A percentile compares a stretch with the other conserved stretches of the same genome.
These are phyloP conservation scores for Cystobasidium sp. DNA, from an alignment of 1,284 basidiomycete species.

Conservation along the genomic window DNA sequence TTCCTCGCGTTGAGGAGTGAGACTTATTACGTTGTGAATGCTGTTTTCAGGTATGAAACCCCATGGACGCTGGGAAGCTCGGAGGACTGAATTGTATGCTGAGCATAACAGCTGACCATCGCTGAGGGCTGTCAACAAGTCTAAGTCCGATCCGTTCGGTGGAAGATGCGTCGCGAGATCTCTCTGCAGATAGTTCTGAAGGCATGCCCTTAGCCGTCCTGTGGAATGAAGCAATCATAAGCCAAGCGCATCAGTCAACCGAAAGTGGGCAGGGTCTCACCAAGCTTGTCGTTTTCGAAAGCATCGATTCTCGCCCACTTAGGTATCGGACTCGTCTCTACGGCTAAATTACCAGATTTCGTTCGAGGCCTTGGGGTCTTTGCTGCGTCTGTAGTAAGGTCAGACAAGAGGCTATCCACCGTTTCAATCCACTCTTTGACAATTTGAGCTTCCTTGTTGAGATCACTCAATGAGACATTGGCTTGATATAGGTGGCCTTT, in stretches of 20 bases:
- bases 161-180: constrained; percentile 57
- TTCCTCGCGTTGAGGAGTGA: neutral
- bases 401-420: constrained; percentile 74
- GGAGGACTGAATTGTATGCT: constrained; percentile 77
- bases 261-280: constrained; percentile 57
- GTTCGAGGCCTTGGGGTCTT: constrained; percentile 2
- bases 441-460: constrained; percentile 65
- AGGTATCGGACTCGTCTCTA: constrained; percentile 53
- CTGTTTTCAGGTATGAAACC: constrained; percentile 77
- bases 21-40: constrained; percentile 74
- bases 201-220: constrained; percentile 69
- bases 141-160: constrained; percentile 50
- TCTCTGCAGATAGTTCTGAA: constrained; percentile 61
- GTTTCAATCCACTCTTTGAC: constrained; percentile 69
- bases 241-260: neutral
- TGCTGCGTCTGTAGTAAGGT: constrained; percentile 51
- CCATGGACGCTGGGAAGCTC: constrained; percentile 80
- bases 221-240: constrained; percentile 16
- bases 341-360: constrained; percentile 9
- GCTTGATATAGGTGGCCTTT: constrained; percentile 76
- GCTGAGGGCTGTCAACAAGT: constrained; percentile 58
- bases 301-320: constrained; percentile 69
- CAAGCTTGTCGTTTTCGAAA: constrained; percentile 65
- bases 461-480: constrained; percentile 65
- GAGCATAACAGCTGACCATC: constrained; percentile 76